Evolutionary conservation across 805 yeast genomes (phyloP).

Genomic region (Cyberlindnera xishuangbannaensis): DNA sequence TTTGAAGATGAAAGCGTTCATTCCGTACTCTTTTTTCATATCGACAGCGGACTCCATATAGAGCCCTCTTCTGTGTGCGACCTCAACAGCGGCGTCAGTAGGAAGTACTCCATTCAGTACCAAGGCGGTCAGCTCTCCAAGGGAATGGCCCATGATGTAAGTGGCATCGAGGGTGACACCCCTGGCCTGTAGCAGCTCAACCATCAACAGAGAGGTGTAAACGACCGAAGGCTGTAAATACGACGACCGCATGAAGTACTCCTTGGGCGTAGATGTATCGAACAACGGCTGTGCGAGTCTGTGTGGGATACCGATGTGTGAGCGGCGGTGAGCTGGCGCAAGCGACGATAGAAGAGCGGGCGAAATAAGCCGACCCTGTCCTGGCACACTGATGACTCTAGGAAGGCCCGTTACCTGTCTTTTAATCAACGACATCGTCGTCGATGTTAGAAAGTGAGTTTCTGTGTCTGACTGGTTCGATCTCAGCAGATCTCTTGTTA

Average conservation of each 20-base stretch:
- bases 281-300: conserved; percentile 11
- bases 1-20: conserved; percentile 32
- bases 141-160: conserved; percentile 36
- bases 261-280: conserved; percentile 6
- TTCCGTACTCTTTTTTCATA: conserved; percentile 25
- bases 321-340: conserved; percentile 8
- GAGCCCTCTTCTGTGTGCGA: conserved; percentile 31
- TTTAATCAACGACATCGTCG: conserved; percentile 7
- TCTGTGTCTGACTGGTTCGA: too few species aligned
- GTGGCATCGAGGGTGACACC: conserved; percentile 17
- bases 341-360: conserved; percentile 9
- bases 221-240: conserved; percentile 25
- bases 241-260: conserved; percentile 26
- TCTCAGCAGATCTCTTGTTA: too few species aligned
- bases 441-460: neutral
- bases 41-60: conserved; percentile 31
- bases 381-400: conserved; percentile 20
- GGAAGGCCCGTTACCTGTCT: conserved; percentile 4
- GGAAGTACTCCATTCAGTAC: conserved; percentile 28
- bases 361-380: conserved; percentile 21
- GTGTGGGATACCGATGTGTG: conserved; percentile 9
- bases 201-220: conserved; percentile 20
- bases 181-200: conserved; percentile 19
- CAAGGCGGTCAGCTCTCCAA: conserved; percentile 39
- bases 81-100: conserved; percentile 11